Evolutionary conservation across 306 rosid genomes (phyloP), one percentile per base, ranked within the genome.

Genomic region (Cicer arietinum): DNA sequence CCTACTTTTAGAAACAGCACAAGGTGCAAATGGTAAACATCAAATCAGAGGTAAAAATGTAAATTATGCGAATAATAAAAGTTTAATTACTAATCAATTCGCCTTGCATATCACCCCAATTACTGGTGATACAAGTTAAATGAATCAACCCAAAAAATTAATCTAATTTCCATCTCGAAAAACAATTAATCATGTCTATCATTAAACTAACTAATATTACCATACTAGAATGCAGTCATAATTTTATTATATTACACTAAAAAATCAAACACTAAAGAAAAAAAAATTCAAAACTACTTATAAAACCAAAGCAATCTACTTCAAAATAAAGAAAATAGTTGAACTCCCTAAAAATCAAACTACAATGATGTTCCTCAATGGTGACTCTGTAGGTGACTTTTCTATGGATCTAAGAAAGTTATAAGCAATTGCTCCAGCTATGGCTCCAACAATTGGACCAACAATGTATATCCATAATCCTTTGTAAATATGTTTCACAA

Each of bases 371-470:
- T 64, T 41, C 14, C 8, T 64, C 14, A 17, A 41, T 43, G 14
- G 18, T 18, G 14, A 16, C 50, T 71, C 69, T n/a, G 63, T 10
- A 61, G 20, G 7, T 46, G 75, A 41, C 50, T 35, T 62, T 2
- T 80, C 60, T 3, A 69, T n/a, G 58, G 79, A 67, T 81, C 85
- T 88, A 20, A 88, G 77, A 7, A 79, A 56, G 50, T 80, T 72
- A 81, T 87, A 87, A 57, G 81, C 51, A 60, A 67, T 69, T 18
- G 85, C 85, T 25, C 90, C 96, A 41, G 80, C 80, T 2, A 90
- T 41, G 44, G 90, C 88, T 52, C 90, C 93, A 20, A 89, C 48
- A 7, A 81, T 65, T 25, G 90, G 96, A 10, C 90, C 93, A 47
- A 79, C 79, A 1, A 87, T 3, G 46, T 85, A 87, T 41, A 81